Base-by-base conservation (phyloP, 164 flowering plant species). In the Malania oleifera region DNA sequence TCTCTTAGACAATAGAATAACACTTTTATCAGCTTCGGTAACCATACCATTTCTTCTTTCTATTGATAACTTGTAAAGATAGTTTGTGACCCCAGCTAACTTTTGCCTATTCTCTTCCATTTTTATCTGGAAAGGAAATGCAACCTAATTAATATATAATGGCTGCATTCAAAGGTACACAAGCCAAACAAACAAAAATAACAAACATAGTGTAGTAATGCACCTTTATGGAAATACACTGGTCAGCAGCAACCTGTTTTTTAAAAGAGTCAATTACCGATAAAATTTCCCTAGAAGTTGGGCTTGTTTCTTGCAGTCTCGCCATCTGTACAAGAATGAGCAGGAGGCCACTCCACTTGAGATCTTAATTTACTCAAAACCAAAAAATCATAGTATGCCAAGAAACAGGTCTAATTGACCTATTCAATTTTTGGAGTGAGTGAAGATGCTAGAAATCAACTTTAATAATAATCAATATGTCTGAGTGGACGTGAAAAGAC, bases 81-180 rank as follows among this genome's bases (percentile, higher is more conserved):
- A 60, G 34, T 66, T 75, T 9, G 95, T 80, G 25, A 82, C 60
- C 54, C 73, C 73, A 61, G 29, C 37, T 75, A 95, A 44, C 63
- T 76, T 88, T 34, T 75, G 70, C 63, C 68, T 66, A 67, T 91
- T 95, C 60, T 84, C 91, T 73, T 89, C 93, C 60, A 91, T 71
- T 60, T 74, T 76, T 68, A 78, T 77, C 99, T 95, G 88, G 22
- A 43, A 64, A 40, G 26, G 34, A 52, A 20, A 13, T 56, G n/a
- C 14, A 52, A n/a, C 40, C 39, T 17, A 13, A 25, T 49, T 18
- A 35, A 57, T 9, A 40, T 14, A 27, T 37, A 35, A 28, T 13
- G 5, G 31, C 4, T 3, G 18, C 12, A 52, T 41, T 13, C 56
- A 24, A 22, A 59, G 23, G 31, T 26, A 53, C 17, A n/a, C 13